Percentiles rank a stretch among this genome's conserved stretches.
These are phyloP conservation scores for Cyberlindnera saturnus DNA, from an alignment of 805 yeast genomes.

Conservation along the genomic window DNA sequence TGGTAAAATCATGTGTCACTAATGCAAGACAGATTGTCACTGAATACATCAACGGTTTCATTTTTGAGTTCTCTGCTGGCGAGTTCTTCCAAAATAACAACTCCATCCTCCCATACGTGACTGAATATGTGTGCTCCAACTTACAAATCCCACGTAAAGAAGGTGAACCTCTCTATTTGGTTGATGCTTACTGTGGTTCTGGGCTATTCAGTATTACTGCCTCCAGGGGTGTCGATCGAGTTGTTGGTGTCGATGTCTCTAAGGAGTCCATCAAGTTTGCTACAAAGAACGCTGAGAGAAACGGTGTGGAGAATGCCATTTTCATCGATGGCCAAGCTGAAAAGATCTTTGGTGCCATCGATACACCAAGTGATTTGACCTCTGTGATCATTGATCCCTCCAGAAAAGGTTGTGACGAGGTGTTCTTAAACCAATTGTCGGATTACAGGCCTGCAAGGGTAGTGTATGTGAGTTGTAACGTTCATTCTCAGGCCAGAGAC, in stretches of 20 bases:
- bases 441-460: slow-evolving; percentile 78
- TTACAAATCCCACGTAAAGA: slow-evolving; percentile 39
- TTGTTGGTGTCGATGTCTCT: slow-evolving; percentile 90
- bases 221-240: slow-evolving; percentile 72
- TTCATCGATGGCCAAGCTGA: slow-evolving; percentile 93
- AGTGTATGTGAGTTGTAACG: slow-evolving; percentile 96
- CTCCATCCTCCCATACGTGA: slow-evolving; percentile 79
- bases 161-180: slow-evolving; percentile 57
- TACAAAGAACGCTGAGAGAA: slow-evolving; percentile 66
- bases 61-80: slow-evolving; percentile 87
- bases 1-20: slow-evolving; percentile 70
- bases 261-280: slow-evolving; percentile 91
- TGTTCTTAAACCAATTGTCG: slow-evolving; percentile 78
- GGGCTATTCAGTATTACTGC: slow-evolving; percentile 90
- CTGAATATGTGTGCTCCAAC: slow-evolving; percentile 73
- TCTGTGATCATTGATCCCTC: slow-evolving; percentile 95
- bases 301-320: slow-evolving; percentile 69
- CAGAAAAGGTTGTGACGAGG: slow-evolving; percentile 91
- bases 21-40: slow-evolving; percentile 72
- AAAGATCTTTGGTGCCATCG: slow-evolving; percentile 71
- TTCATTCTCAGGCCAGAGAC: slow-evolving; percentile 96
- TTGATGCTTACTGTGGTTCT: slow-evolving; percentile 95
- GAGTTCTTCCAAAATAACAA: slow-evolving; percentile 96
- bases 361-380: slow-evolving; percentile 69
- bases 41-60: slow-evolving; percentile 67